A percentile compares a stretch with the other conserved stretches of the same genome.
phyloP scores from a whole-genome alignment of 2,329 filamentous ascomycete species.

The Fusarium sp. region DNA sequence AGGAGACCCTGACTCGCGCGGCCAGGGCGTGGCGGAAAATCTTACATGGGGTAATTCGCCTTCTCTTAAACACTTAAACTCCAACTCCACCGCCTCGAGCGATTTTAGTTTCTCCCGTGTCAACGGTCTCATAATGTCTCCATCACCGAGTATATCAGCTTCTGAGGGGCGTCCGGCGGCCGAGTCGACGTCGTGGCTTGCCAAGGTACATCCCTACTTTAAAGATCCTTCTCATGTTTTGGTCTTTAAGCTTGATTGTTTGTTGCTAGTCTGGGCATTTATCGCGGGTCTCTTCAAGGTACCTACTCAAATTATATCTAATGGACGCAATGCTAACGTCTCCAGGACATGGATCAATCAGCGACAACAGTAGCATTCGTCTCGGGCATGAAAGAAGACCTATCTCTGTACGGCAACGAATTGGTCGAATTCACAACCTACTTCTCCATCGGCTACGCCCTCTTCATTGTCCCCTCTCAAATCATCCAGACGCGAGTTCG shows the following conservation, averaged over 20 bases:
- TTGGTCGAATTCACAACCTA: slow-evolving; percentile 42
- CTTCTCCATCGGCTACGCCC: slow-evolving; percentile 41
- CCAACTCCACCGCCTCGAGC: neutral
- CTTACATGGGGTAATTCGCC: neutral
- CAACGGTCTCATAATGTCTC: slow-evolving; percentile 17
- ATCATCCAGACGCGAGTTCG: slow-evolving; percentile 40
- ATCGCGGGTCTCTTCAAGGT: slow-evolving; percentile 32
- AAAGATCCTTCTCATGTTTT: slow-evolving; percentile 45
- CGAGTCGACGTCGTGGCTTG: slow-evolving; percentile 45
- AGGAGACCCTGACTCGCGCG: neutral
- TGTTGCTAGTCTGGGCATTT: slow-evolving; percentile 45
- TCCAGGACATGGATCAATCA: slow-evolving; percentile 40
- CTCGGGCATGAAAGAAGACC: slow-evolving; percentile 40
- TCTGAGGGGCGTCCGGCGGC: neutral
- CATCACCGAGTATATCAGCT: slow-evolving; percentile 16
- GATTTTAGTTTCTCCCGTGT: neutral
- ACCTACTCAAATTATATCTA: neutral
- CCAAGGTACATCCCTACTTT: slow-evolving; percentile 47
- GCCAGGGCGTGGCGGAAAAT: neutral
- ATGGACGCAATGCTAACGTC: neutral
- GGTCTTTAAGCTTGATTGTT: slow-evolving; percentile 46
- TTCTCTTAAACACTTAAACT: slow-evolving; percentile 1
- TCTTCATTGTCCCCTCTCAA: slow-evolving; percentile 40
- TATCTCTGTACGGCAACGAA: slow-evolving; percentile 32
- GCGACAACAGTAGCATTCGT: slow-evolving; percentile 39